Percentiles rank a stretch among this genome's conserved stretches.
Evolutionary conservation across 169 alveolate species (phyloP).

Genomic region (Eimeria praecox): DNA sequence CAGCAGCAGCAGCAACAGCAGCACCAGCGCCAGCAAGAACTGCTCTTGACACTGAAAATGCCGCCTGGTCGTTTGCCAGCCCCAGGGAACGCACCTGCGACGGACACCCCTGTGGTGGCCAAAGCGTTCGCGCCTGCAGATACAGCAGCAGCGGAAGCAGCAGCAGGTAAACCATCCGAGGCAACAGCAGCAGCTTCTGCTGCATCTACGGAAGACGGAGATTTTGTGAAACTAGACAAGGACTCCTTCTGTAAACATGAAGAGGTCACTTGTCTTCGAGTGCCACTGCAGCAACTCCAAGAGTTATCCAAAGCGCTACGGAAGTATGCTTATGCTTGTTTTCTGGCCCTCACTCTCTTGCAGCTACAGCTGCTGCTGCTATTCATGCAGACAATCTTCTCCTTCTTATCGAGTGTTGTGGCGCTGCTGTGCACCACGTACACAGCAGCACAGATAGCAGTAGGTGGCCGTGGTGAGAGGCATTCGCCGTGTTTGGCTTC

Average conservation of each 20-base stretch:
- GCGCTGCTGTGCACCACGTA: neutral
- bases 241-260: conserved; percentile 1
- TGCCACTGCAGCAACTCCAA: conserved; percentile 48
- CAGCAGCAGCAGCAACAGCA: neutral
- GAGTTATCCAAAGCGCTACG: conserved; percentile 41
- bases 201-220: neutral
- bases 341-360: neutral
- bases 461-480: neutral
- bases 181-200: neutral
- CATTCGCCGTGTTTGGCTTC: neutral
- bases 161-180: neutral
- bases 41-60: neutral
- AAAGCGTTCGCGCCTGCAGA: neutral
- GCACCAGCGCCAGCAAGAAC: neutral
- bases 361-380: neutral
- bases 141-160: conserved; percentile 21
- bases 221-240: conserved; percentile 35
- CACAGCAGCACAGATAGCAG: neutral
- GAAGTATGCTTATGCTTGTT: neutral
- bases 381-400: neutral
- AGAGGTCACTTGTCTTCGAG: conserved; percentile 54
- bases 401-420: neutral
- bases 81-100: neutral
- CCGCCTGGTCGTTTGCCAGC: neutral
- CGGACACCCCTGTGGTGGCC: neutral